Base-by-base conservation (phyloP, 139 green algal genomes). In the Gonium pectorale region DNA sequence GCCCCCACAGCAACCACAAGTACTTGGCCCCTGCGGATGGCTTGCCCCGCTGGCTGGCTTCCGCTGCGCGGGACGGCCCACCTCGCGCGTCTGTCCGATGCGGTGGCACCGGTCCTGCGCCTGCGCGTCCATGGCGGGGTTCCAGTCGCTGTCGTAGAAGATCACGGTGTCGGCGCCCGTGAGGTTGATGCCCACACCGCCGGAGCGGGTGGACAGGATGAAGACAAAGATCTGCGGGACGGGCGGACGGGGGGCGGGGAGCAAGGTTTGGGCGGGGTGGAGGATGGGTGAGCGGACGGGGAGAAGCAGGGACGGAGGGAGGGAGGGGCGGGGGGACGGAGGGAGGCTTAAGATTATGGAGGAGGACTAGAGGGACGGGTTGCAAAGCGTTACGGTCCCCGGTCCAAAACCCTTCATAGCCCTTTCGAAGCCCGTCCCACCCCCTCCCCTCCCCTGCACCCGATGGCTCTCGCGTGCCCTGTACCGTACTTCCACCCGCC, bases 131-230 rank as follows among this genome's bases (percentile, higher is more conserved):
- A 88, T 98, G 60, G 96, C 96, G 7, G 96, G 96, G 89, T 99
- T 99, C 97, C 97, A 99, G 90, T 98, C 96, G 33, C 84, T 93
- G 90, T 99, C 97, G 86, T 99, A 99, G 81, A 99, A 99, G 68
- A 99, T 97, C 83, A 99, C 97, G 3, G 96, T 98, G 90, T 99
- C 85, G 13, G 97, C 97, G 7, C 97, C 97, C 1, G 95, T 98
- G 29, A 99, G 95, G 94, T 99, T 99, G 93, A 99, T 98, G 80
- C 97, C 97, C 70, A 99, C 96, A 15, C 96, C 97, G n/a, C 97
- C 97, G 27, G 88, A 94, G 75, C 97, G 93, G 2, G 97, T 99
- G 29, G 94, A 98, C 70, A 99, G 91, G 82, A 99, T 99, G 92
- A 99, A 99, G 35, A 91, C 87, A 74, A 99, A 99, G 62, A 97